Base-by-base conservation (phyloP, 2,329 filamentous ascomycete species). In the Diaporthe longicolla region DNA sequence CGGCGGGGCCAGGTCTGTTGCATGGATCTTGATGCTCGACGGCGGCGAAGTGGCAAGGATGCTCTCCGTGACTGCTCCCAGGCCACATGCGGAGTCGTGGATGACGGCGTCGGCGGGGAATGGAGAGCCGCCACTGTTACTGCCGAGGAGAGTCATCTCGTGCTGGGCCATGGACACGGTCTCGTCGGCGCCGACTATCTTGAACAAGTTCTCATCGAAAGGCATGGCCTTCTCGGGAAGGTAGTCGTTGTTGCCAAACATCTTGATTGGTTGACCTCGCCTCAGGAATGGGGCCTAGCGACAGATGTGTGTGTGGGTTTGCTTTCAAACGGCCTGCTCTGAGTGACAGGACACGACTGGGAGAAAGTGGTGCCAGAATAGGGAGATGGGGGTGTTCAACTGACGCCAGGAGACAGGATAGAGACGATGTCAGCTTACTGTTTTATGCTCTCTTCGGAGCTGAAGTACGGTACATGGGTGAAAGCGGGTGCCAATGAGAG, bases 31-130 rank as follows among this genome's bases (percentile, higher is more conserved):
- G 57, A 75, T 40, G 32, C 48, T 40, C 2, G 15, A 1, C n/a
- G 73, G 65, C 26, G 65, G 65, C 55, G 57, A 37, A 5, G 54
- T 61, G 21, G 71, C 65, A 3, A 70, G 55, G 35, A 76, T 73
- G n/a, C 66, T 71, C n/a, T 72, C 48, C 7, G 74, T 74, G 15
- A 76, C 76, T 15, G 76, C 70, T 5, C 72, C 76, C 19, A 76
- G 40, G 26, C 76, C 76, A 45, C 74, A 77, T 11, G 74, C 74
- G 7, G 59, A 50, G 43, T 77, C 76, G 72, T 77, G 74, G 50
- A 77, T 63, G 24, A 74, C 32, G 11, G 76, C 66, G 45, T 58
- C 72, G 0, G 24, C 8, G 7, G 70, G 66, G 21, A 77, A 76
- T 10, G 74, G 29, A 17, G 76, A 68, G 43, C 17, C 43, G 6